Conservation (phyloP, 1,139 yeast genomes). For the Debaryomyces sp. region DNA sequence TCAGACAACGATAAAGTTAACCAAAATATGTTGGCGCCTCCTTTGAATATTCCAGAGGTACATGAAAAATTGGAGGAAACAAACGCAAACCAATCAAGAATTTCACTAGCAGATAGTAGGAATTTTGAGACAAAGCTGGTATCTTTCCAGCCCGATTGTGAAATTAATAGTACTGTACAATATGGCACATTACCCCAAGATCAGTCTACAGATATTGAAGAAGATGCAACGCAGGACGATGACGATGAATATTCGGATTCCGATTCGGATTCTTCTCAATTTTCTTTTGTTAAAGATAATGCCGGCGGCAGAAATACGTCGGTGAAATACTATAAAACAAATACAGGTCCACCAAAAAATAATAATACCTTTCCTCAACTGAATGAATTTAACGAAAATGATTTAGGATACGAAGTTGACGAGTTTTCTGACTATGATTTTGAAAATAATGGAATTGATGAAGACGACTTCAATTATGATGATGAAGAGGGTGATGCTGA, state of each 20-base stretch:
- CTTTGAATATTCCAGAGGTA: not conserved
- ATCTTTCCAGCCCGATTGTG: conserved; percentile 1
- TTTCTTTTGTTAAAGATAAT: conserved; percentile 59
- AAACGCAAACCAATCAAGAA: not conserved
- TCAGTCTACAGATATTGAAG: conserved; percentile 1
- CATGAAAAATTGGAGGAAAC: not conserved
- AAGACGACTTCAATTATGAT: conserved; percentile 38
- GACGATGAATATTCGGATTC: conserved; percentile 29
- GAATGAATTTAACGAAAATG: conserved; percentile 31
- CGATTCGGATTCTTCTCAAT: conserved; percentile 48
- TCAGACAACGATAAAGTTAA: not conserved
- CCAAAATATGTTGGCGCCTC: not conserved
- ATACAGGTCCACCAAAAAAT: conserved; percentile 10
- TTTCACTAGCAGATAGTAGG: not conserved
- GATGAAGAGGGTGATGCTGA: conserved; percentile 57
- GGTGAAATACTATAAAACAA: conserved; percentile 58
- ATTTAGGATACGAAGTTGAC: conserved; percentile 38
- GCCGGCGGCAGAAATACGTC: conserved; percentile 66
- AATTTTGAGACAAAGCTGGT: conserved; percentile 1
- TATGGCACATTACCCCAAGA: not conserved
- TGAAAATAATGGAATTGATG: conserved; percentile 54
- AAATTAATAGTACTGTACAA: not conserved
- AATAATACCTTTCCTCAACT: conserved; percentile 10
- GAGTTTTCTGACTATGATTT: conserved; percentile 46
- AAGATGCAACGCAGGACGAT: conserved; percentile 9